Percentiles rank a stretch among this genome's conserved stretches.
Conservation (phyloP, 768 basidiomycete genomes). For the Amyloporia xantha region DNA sequence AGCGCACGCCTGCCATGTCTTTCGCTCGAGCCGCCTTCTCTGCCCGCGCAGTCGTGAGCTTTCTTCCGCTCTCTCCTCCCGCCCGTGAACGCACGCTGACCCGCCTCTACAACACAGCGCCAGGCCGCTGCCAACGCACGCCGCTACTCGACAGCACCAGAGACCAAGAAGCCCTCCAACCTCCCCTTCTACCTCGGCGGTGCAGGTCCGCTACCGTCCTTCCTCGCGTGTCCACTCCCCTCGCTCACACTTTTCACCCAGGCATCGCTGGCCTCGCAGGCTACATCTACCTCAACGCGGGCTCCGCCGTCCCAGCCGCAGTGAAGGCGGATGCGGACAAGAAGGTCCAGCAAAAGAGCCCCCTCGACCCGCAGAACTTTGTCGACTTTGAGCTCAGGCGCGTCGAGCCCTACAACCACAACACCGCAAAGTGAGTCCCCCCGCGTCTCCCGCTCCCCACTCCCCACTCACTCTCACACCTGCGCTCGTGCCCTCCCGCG, state of each 20-base stretch:
- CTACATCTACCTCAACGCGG: slow-evolving; percentile 44
- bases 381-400: slow-evolving; percentile 78
- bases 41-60: slow-evolving; percentile 9
- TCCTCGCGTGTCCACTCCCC: slow-evolving; percentile 27
- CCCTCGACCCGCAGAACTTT: slow-evolving; percentile 70
- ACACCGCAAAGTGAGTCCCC: slow-evolving; percentile 62
- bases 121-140: slow-evolving; percentile 28
- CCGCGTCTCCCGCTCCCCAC: background rate
- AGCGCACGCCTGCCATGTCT: too few relatives aligned
- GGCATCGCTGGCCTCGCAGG: slow-evolving; percentile 31
- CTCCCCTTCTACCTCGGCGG: slow-evolving; percentile 43
- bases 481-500: too few relatives aligned
- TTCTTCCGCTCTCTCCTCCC: background rate
- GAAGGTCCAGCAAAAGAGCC: slow-evolving; percentile 47
- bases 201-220: slow-evolving; percentile 28
- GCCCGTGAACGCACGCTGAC: background rate
- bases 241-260: slow-evolving; percentile 26
- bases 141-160: slow-evolving; percentile 40
- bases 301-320: slow-evolving; percentile 11
- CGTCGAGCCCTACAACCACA: slow-evolving; percentile 88
- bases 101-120: background rate
- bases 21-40: slow-evolving; percentile 17
- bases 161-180: slow-evolving; percentile 40
- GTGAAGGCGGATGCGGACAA: slow-evolving; percentile 15
- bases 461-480: slow-evolving; percentile 3